phyloP scores from a whole-genome alignment of 768 basidiomycete genomes.

The Agrocybe chaxingu region DNA sequence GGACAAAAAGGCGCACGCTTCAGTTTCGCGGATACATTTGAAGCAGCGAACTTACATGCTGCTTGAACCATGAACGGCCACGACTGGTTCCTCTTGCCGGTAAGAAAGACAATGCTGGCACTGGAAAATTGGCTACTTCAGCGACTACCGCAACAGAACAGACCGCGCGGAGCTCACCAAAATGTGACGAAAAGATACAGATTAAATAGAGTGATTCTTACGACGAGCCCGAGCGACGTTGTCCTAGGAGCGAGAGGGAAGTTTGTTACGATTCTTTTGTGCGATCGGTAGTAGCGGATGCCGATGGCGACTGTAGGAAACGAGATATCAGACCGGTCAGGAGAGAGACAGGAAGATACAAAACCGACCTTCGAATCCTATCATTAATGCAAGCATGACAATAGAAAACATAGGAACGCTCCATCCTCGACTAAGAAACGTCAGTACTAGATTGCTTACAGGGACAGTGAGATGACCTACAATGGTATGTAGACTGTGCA shows the following conservation, averaged over 20 bases:
- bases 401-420: conserved; percentile 44
- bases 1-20: background rate
- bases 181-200: conserved; percentile 41
- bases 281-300: conserved; percentile 38
- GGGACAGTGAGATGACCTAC: conserved; percentile 26
- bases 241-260: conserved; percentile 38
- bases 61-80: conserved; percentile 50
- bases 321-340: background rate
- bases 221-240: conserved; percentile 32
- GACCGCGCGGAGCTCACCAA: conserved; percentile 27
- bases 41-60: conserved; percentile 31
- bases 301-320: conserved; percentile 36
- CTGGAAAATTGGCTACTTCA: conserved; percentile 18
- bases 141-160: background rate
- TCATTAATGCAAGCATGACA: conserved; percentile 32
- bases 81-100: conserved; percentile 15
- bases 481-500: conserved; percentile 36
- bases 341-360: background rate
- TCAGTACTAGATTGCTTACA: background rate
- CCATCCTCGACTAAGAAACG: conserved; percentile 20
- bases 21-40: conserved; percentile 3
- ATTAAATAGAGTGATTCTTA: conserved; percentile 42
- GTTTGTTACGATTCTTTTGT: conserved; percentile 30
- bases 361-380: conserved; percentile 42
- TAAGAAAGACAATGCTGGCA: conserved; percentile 35